phyloP scores from a whole-genome alignment of 257 asterid genomes.

The Solanum chilense region DNA sequence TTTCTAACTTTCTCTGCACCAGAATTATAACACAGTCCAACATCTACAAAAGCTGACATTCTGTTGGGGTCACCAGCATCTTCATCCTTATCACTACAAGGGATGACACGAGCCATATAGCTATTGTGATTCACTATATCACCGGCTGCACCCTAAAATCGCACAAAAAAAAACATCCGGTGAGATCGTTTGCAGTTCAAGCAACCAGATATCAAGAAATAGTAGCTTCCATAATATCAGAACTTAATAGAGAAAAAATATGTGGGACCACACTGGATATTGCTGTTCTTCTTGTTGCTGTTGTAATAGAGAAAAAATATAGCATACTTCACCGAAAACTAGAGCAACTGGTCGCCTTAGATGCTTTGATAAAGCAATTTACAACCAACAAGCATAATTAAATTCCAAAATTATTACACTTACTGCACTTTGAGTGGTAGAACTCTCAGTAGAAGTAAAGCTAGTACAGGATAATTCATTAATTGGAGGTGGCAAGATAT shows the following conservation, averaged over 20 bases:
- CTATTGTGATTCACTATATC: slow-evolving; percentile 23
- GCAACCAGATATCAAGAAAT: background rate
- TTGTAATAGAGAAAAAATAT: background rate
- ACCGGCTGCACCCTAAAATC: slow-evolving; percentile 7
- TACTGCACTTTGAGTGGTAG: slow-evolving; percentile 27
- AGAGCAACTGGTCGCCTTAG: background rate
- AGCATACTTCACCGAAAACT: background rate
- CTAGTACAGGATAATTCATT: slow-evolving; percentile 31
- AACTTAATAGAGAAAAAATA: background rate
- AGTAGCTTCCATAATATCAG: background rate
- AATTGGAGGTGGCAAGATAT: slow-evolving; percentile 63
- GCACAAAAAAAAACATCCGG: background rate
- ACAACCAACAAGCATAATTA: background rate
- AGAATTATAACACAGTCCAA: slow-evolving; percentile 53
- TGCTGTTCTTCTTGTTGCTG: background rate
- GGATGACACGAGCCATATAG: slow-evolving; percentile 10
- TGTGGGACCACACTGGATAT: background rate
- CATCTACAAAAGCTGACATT: slow-evolving; percentile 70
- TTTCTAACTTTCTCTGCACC: slow-evolving; percentile 43
- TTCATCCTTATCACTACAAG: slow-evolving; percentile 38
- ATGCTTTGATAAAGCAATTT: background rate
- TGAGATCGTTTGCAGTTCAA: background rate
- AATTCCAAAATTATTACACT: slow-evolving; percentile 25
- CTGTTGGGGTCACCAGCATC: slow-evolving; percentile 36
- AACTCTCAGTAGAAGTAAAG: slow-evolving; percentile 28